Evolutionary conservation across 2,329 filamentous ascomycete species (phyloP).

Genomic region (Aspergillus phoenicis): DNA sequence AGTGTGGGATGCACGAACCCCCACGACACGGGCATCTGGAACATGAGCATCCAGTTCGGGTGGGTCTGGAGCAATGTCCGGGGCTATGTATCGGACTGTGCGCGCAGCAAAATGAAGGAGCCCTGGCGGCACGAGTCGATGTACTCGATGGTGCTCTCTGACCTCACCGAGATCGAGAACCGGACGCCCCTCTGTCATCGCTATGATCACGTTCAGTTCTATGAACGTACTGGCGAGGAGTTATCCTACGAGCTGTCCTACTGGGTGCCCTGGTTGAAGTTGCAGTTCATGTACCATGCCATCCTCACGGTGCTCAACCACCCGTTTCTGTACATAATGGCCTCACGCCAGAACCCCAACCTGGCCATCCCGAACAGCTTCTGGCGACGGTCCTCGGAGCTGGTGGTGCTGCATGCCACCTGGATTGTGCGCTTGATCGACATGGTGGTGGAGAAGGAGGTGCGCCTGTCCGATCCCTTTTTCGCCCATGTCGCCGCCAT

Average conservation of each 20-base stretch:
- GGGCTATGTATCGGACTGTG: conserved; percentile 53
- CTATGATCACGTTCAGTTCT: conserved; percentile 57
- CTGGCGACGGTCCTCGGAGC: conserved; percentile 56
- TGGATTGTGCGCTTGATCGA: conserved; percentile 60
- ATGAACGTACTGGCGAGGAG: conserved; percentile 53
- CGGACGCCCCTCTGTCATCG: conserved; percentile 53
- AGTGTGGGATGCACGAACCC: conserved; percentile 47
- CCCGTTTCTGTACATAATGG: conserved; percentile 57
- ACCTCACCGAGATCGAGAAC: conserved; percentile 55
- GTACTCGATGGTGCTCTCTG: conserved; percentile 54
- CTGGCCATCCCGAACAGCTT: conserved; percentile 58
- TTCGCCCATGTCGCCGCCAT: conserved; percentile 56
- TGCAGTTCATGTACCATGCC: conserved; percentile 57
- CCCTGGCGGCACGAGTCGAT: conserved; percentile 57
- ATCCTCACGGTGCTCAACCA: conserved; percentile 57
- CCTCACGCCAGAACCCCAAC: conserved; percentile 56
- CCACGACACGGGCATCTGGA: conserved; percentile 55
- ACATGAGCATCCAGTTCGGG: conserved; percentile 51
- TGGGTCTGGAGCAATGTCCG: conserved; percentile 55
- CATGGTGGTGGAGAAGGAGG: conserved; percentile 56
- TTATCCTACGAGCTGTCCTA: conserved; percentile 51
- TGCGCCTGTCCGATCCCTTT: conserved; percentile 55
- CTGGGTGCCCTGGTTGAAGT: conserved; percentile 57
- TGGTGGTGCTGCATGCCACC: conserved; percentile 55
- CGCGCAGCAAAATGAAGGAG: conserved; percentile 52